Evolutionary conservation across 768 basidiomycete species (phyloP), one percentile per base, ranked within the genome.

Genomic region (Dioszegia aurantiaca): DNA sequence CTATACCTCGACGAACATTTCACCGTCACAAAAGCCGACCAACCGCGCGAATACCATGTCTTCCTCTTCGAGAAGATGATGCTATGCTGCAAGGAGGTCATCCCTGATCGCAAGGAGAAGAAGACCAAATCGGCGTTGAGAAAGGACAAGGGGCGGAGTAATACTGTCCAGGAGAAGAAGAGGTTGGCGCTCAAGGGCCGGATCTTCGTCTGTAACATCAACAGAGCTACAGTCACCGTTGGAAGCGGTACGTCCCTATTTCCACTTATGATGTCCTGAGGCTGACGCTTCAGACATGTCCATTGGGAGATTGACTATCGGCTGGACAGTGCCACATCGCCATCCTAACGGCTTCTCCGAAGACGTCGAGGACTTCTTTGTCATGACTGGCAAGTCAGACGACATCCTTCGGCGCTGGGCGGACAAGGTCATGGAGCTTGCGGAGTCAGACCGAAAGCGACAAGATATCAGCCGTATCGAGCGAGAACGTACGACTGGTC

Each of bases 21-120:
- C 77, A 85, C 87, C 58, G 95, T 98, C 58, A 94, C 88, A 68
- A 99, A 98, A 78, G 88, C 87, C 47, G 92, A 93, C 59, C 88
- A 92, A 69, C 92, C 97, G 75, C 84, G 95, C 67, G 95, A 99
- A 77, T 98, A 98, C 70, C 91, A 94, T 67, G 93, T 99, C 58
- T 99, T 97, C 82, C 81, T 99, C 33, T 99, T 99, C 65, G 93
- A 98, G 80, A 91, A 91, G 80, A 99, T 99, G 77, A 91, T 99
- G 64, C 83, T 98, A 21, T 99, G 95, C 78, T 98, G 95, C 82
- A 98, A 98, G 77, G 95, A 98, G 76, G 87, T 87, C 5, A 72
- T 81, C 16, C 81, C 81, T 4, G 81, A 82, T 5, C 81, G 82
- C 39, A 76, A 72, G 56, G 85, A 83, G 76, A 89, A 90, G 77